Base-by-base conservation (phyloP, 768 basidiomycete species). In the Boletellus sp. region DNA sequence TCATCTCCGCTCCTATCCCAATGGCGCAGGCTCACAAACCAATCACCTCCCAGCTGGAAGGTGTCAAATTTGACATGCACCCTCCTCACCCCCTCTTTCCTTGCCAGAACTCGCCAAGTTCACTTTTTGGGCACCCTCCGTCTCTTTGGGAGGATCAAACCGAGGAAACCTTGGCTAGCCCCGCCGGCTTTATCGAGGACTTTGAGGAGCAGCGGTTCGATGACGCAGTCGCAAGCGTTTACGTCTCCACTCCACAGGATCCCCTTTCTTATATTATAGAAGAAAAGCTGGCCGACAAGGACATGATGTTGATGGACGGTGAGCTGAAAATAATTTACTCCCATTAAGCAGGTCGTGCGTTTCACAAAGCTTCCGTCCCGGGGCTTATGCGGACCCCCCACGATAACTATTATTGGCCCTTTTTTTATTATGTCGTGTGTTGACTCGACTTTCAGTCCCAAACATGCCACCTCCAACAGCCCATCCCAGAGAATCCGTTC, bases 231-330 rank as follows among this genome's bases (percentile, higher is more conserved):
- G 58, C 57, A 39, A 60, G 46, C 17, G 59, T 78, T 16, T 78
- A 70, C 26, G 37, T 37, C 16, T 65, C 58, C 24, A 49, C 55
- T 4, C 51, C 59, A 12, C 54, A 58, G 33, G 64, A 66, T 42
- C 60, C 64, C 19, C 39, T 65, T 33, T 47, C 41, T 15, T 58
- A 74, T 38, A 78, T 88, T 23, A 61, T 83, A 54, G 70, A 77
- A 41, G 85, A 85, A 54, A 73, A 64, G 47, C 53, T 87, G 11
- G 78, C 83, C 50, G 79, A 80, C 22, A 74, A 72, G 43, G 71
- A 73, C 8, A 61, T 68, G 42, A 54, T 74, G 50, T 59, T 84
- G 20, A 83, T 85, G 80, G 80, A 84, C 43, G 79, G 85, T 83
- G 50, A 59, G 65, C 52, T 6, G 54, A 49, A 38, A 50, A 53